These are phyloP conservation scores for Rutstroemia sp. DNA, from an alignment of 2,329 filamentous ascomycete species.

Conservation along the genomic window DNA sequence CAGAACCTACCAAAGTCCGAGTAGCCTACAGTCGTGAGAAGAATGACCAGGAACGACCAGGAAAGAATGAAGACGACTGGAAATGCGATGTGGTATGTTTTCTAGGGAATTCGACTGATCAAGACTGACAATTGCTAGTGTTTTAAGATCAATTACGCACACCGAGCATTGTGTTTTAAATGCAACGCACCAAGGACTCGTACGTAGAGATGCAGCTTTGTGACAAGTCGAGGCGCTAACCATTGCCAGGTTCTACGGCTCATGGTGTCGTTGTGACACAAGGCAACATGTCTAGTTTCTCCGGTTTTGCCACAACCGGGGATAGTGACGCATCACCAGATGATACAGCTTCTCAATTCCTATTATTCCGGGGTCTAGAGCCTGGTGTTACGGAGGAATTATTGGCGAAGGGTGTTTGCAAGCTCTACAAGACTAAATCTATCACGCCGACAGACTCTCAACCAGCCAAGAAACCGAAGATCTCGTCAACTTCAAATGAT, in stretches of 20 bases:
- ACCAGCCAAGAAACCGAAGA: conserved; percentile 36
- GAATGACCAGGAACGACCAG: conserved; percentile 39
- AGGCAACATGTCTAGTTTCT: conserved; percentile 31
- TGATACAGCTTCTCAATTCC: conserved; percentile 55
- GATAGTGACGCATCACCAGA: conserved; percentile 48
- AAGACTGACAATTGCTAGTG: conserved; percentile 35
- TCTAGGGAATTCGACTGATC: neutral
- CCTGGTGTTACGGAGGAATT: conserved; percentile 64
- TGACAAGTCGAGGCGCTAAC: conserved; percentile 17
- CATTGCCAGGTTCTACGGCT: conserved; percentile 25
- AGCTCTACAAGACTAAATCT: conserved; percentile 56
- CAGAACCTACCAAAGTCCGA: conserved; percentile 30
- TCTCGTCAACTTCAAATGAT: conserved; percentile 45
- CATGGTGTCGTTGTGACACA: conserved; percentile 30
- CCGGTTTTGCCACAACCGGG: conserved; percentile 41
- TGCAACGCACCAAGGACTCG: conserved; percentile 48
- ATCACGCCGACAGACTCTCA: conserved; percentile 28
- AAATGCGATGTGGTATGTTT: conserved; percentile 42
- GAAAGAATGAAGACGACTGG: conserved; percentile 47
- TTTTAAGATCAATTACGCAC: conserved; percentile 47
- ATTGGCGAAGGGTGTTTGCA: conserved; percentile 64
- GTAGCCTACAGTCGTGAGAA: conserved; percentile 47
- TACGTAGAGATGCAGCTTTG: conserved; percentile 26
- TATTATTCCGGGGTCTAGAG: conserved; percentile 67
- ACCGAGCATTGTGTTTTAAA: conserved; percentile 48